Conservation (phyloP, 1,139 yeast genomes). For the Magnusiomyces suaveolens region DNA sequence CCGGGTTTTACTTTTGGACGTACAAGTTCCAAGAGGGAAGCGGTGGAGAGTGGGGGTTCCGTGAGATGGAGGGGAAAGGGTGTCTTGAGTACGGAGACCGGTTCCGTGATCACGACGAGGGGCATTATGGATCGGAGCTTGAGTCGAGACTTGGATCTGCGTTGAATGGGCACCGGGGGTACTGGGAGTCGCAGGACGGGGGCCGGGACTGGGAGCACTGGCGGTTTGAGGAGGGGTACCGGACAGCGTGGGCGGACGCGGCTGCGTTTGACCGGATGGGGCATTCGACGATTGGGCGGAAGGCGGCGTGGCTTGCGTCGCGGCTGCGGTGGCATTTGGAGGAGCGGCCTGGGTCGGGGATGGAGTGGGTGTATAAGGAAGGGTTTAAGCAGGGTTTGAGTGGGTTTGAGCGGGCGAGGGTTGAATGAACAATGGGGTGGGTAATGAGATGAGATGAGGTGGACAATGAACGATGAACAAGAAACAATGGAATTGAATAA, state of each 20-base stretch:
- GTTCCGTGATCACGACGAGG: constrained; percentile 5
- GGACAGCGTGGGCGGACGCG: constrained; percentile 65
- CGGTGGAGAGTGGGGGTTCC: constrained; percentile 95
- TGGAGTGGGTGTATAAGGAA: constrained; percentile 80
- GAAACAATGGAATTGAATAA: too few species aligned
- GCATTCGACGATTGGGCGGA: constrained; percentile 65
- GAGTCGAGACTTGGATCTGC: constrained; percentile 37
- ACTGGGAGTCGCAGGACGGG: constrained; percentile 58
- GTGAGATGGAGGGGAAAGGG: constrained; percentile 63
- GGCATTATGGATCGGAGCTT: constrained; percentile 29
- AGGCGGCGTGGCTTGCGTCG: constrained; percentile 53
- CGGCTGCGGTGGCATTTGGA: constrained; percentile 50
- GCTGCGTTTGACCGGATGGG: constrained; percentile 55
- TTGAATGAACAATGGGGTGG: too few species aligned
- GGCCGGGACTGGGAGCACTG: constrained; percentile 67
- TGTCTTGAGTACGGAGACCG: constrained; percentile 29
- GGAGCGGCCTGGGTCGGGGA: constrained; percentile 45
- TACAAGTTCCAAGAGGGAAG: constrained; percentile 76
- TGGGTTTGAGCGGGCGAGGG: constrained; percentile 17
- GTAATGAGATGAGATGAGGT: neutral
- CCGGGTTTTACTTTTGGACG: constrained; percentile 77
- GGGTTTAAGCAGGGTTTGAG: constrained; percentile 61
- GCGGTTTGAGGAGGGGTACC: constrained; percentile 69
- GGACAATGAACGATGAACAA: too few species aligned
- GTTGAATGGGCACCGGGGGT: constrained; percentile 43